These are phyloP conservation scores for Cladosporium austrohemisphaericum DNA, from an alignment of 2,329 filamentous ascomycete species.

Conservation along the genomic window DNA sequence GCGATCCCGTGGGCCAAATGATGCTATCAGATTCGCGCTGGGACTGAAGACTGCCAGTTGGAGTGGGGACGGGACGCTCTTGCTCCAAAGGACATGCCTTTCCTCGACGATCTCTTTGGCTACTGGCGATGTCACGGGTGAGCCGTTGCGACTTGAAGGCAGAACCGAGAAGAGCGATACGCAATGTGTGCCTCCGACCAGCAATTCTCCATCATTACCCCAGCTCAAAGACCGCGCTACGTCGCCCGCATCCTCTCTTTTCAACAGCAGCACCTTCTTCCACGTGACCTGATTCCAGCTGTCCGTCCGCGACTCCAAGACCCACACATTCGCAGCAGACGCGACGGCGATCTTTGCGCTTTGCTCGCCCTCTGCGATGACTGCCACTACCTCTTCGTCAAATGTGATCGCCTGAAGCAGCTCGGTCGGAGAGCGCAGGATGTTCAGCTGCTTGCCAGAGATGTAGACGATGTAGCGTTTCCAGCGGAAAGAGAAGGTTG, in stretches of 20 bases:
- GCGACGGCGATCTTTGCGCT: slow-evolving; percentile 77
- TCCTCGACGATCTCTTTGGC: slow-evolving; percentile 44
- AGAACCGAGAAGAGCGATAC: slow-evolving; percentile 66
- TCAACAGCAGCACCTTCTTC: slow-evolving; percentile 60
- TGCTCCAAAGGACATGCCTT: slow-evolving; percentile 62
- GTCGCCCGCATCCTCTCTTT: slow-evolving; percentile 42
- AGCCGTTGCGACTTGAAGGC: slow-evolving; percentile 27
- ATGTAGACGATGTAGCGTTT: slow-evolving; percentile 79
- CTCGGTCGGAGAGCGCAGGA: slow-evolving; percentile 69
- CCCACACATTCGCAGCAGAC: slow-evolving; percentile 61
- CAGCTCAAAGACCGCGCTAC: slow-evolving; percentile 68
- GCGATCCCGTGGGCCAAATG: slow-evolving; percentile 71
- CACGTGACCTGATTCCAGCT: slow-evolving; percentile 71
- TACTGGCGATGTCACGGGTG: slow-evolving; percentile 21
- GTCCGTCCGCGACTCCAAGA: slow-evolving; percentile 74
- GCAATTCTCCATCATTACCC: slow-evolving; percentile 79
- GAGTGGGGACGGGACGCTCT: slow-evolving; percentile 66
- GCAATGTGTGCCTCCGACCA: slow-evolving; percentile 65
- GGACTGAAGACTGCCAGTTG: slow-evolving; percentile 77
- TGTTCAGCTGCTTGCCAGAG: slow-evolving; percentile 79
- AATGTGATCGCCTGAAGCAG: slow-evolving; percentile 74
- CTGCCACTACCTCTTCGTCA: slow-evolving; percentile 63
- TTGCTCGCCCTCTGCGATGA: slow-evolving; percentile 74
- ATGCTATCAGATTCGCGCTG: slow-evolving; percentile 83
- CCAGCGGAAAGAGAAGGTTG: slow-evolving; percentile 68